phyloP scores from a whole-genome alignment of 1,284 basidiomycete species.

The Heterobasidion irregulare region DNA sequence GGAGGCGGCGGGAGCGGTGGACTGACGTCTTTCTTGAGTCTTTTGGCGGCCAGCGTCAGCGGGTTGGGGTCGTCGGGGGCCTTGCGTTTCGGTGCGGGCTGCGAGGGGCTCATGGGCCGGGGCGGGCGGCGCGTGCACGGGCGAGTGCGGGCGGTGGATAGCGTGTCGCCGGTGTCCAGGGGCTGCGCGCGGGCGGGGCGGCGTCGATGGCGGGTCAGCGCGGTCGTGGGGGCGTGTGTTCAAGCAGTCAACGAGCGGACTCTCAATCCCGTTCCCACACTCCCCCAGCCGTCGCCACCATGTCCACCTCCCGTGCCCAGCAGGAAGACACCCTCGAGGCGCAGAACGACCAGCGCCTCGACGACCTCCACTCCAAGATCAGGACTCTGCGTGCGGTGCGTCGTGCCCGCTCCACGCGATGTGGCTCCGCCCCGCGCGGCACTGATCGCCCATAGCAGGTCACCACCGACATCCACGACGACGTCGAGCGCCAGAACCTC shows the following conservation, averaged over 20 bases:
- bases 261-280: not conserved
- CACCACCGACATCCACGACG: conserved; percentile 72
- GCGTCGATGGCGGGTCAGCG: not conserved
- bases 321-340: conserved; percentile 66
- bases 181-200: not conserved
- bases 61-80: conserved; percentile 6
- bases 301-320: conserved; percentile 13
- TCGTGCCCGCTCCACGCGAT: too few relatives aligned
- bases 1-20: not conserved
- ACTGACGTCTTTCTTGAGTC: conserved; percentile 13
- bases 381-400: too few relatives aligned
- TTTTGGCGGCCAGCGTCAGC: conserved; percentile 8
- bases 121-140: too few relatives aligned
- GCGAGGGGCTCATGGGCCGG: conserved; percentile 9
- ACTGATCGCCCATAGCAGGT: too few relatives aligned
- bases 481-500: conserved; percentile 74
- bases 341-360: conserved; percentile 76
- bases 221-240: not conserved
- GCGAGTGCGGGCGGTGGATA: too few relatives aligned
- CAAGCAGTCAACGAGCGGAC: not conserved
- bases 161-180: not conserved
- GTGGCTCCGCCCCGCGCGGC: too few relatives aligned
- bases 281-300: too few relatives aligned
- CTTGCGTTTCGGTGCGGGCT: conserved; percentile 12
- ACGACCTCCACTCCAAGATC: conserved; percentile 74